A percentile compares a stretch with the other conserved stretches of the same genome.
phyloP scores from a whole-genome alignment of 306 rosid species.

The Trichosanthes truncata region DNA sequence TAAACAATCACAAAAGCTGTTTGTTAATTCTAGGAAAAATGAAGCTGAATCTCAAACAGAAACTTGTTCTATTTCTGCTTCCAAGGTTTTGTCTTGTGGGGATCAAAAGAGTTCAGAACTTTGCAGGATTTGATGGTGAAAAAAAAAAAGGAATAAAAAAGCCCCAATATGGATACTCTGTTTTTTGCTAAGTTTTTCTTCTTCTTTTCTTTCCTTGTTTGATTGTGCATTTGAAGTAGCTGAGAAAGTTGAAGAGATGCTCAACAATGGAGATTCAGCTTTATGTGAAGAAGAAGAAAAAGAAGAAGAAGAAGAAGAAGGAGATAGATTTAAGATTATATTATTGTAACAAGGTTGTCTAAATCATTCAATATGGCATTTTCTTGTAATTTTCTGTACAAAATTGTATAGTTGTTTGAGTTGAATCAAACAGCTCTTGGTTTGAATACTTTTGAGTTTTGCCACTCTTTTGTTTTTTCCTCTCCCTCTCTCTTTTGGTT shows the following conservation, averaged over 20 bases:
- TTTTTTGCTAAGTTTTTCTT: too few species aligned
- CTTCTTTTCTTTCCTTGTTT: background rate
- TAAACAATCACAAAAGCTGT: conserved; percentile 44
- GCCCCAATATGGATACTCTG: background rate
- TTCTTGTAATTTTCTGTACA: background rate
- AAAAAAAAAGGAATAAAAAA: background rate
- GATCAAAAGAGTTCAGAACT: conserved; percentile 27
- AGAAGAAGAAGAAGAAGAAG: background rate
- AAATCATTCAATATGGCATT: background rate
- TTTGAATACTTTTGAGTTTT: background rate
- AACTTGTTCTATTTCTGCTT: conserved; percentile 25
- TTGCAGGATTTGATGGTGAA: conserved; percentile 4
- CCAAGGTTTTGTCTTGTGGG: conserved; percentile 30
- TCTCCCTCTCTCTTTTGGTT: background rate
- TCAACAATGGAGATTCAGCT: background rate
- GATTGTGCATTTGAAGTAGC: background rate
- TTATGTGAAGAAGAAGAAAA: background rate
- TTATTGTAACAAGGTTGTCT: background rate
- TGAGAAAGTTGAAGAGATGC: background rate
- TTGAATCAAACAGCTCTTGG: conserved; percentile 3
- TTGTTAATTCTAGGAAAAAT: conserved; percentile 13
- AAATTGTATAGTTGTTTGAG: conserved; percentile 5
- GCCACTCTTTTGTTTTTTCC: background rate
- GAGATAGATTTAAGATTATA: background rate
- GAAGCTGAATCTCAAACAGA: conserved; percentile 8